Base-by-base conservation (phyloP, 495 filamentous ascomycete species). In the Terfezia claveryi region DNA sequence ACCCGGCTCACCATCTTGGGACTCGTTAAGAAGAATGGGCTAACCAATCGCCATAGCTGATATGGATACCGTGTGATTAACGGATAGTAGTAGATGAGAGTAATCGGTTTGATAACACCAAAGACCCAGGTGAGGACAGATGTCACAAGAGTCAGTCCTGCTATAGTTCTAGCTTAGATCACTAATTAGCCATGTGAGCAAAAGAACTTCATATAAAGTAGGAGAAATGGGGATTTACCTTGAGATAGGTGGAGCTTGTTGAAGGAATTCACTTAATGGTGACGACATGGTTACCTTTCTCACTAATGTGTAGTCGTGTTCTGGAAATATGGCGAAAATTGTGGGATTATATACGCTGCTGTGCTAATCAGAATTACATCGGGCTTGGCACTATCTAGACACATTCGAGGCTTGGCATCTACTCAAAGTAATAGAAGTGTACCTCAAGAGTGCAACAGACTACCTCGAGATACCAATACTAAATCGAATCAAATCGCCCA, bases 31-130 rank as follows among this genome's bases (percentile, higher is more conserved):
- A 65, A 50, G 41, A 65, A 65, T 57, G 63, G 58, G 20, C 62
- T 65, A 17, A 60, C 38, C 23, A 61, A 54, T 27, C 63, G 59
- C 63, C 63, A 65, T 56, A 65, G 16, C 51, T 65, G 55, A n/a
- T 56, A 57, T 4, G 55, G 52, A 38, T 51, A 53, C 23, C 60
- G 58, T 49, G 56, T 65, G 23, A 65, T 59, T 4, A 49, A 17
- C 12, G 57, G 53, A 11, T 59, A 38, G 49, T 50, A 52, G 41
- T 62, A 65, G 23, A 64, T 38, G 50, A 65, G 49, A 49, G 51
- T 17, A 23, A 55, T 37, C 1, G 62, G 59, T 37, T 58, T 32
- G 36, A 65, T 52, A 14, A 65, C 44, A 10, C 56, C 38, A 10
- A 65, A 27, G n/a, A 59, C 59, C 36, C 54, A 57, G 10, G 57